Conservation (phyloP, 2,329 filamentous ascomycete species). For the Exophiala sp. region DNA sequence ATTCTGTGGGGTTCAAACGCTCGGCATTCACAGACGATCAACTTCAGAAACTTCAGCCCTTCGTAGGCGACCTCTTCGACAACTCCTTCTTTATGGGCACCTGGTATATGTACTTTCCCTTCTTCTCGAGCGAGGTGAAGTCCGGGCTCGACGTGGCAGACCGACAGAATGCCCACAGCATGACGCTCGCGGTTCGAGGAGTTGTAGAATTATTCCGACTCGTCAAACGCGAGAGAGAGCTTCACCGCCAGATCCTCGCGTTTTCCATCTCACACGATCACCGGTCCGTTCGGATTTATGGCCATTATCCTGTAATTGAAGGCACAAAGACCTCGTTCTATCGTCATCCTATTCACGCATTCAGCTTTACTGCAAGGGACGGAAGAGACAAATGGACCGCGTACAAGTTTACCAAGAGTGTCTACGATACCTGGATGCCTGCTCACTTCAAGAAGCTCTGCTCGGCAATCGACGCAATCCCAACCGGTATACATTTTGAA, state of each 20-base stretch:
- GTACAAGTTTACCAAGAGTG: constrained; percentile 35
- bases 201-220: constrained; percentile 38
- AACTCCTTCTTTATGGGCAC: constrained; percentile 27
- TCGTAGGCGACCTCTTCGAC: constrained; percentile 25
- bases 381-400: constrained; percentile 36
- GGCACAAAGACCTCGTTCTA: constrained; percentile 35
- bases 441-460: constrained; percentile 35
- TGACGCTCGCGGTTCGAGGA: constrained; percentile 35
- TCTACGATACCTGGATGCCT: constrained; percentile 37
- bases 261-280: constrained; percentile 28
- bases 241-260: constrained; percentile 26
- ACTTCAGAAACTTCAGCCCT: constrained; percentile 32
- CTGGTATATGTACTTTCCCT: constrained; percentile 32
- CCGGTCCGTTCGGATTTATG: constrained; percentile 35
- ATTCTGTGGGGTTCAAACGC: constrained; percentile 34
- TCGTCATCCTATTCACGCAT: constrained; percentile 35
- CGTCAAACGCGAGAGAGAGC: constrained; percentile 28
- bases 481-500: not conserved
- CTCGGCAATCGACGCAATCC: constrained; percentile 34
- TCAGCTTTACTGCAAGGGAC: constrained; percentile 32
- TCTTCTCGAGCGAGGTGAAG: constrained; percentile 30
- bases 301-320: constrained; percentile 38
- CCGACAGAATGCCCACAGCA: constrained; percentile 32
- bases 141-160: constrained; percentile 29
- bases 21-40: constrained; percentile 35